Percentiles rank a stretch among this genome's conserved stretches.
Evolutionary conservation across 371 early-diverging fungal genomes (phyloP).

Genomic region (Lichtheimia ramosa): DNA sequence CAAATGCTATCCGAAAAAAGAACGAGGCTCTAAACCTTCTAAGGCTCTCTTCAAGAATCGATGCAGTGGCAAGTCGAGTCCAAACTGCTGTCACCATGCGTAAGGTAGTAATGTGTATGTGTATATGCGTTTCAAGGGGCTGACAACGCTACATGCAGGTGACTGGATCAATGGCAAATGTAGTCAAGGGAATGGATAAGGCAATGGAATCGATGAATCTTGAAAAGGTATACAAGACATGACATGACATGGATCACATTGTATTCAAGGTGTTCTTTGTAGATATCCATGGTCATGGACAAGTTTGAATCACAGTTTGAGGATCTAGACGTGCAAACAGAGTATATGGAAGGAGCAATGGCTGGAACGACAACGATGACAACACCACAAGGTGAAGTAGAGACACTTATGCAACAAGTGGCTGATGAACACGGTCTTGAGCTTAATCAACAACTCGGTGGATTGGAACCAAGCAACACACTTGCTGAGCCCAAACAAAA

Average conservation of each 20-base stretch:
- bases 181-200: constrained; percentile 90
- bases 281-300: constrained; percentile 94
- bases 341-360: constrained; percentile 91
- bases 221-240: constrained; percentile 64
- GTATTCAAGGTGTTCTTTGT: not conserved
- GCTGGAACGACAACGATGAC: constrained; percentile 81
- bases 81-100: constrained; percentile 97
- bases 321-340: constrained; percentile 91
- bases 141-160: constrained; percentile 38
- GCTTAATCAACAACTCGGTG: constrained; percentile 62
- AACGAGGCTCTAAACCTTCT: constrained; percentile 89
- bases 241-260: not conserved
- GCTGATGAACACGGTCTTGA: constrained; percentile 94
- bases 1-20: constrained; percentile 97
- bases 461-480: constrained; percentile 42
- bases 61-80: constrained; percentile 89
- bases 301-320: constrained; percentile 93
- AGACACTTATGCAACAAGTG: constrained; percentile 88
- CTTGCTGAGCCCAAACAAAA: constrained; percentile 28
- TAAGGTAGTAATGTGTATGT: constrained; percentile 38
- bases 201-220: constrained; percentile 92
- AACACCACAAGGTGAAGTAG: constrained; percentile 93
- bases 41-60: constrained; percentile 86
- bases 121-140: no score
- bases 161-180: constrained; percentile 75